These are phyloP conservation scores for Yarrowia bubula DNA, from an alignment of 805 yeast genomes.

Conservation along the genomic window DNA sequence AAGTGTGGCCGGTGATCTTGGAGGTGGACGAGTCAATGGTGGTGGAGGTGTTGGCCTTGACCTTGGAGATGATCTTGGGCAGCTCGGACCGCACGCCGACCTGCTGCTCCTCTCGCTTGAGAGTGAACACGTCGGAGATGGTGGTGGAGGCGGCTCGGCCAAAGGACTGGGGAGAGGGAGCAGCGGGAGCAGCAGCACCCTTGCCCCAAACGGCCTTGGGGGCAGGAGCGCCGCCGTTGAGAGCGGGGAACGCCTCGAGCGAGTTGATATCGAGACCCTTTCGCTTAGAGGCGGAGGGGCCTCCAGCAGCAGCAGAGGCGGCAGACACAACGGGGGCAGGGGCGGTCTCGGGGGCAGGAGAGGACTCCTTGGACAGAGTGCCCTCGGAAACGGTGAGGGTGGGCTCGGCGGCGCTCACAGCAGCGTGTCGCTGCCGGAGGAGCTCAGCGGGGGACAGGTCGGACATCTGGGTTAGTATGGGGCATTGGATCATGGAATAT, in stretches of 20 bases:
- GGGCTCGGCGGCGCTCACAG: conserved; percentile 21
- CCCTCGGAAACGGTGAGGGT: conserved; percentile 21
- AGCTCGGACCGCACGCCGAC: conserved; percentile 62
- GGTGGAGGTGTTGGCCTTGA: conserved; percentile 60
- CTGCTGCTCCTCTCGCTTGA: conserved; percentile 67
- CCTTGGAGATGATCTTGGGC: conserved; percentile 59
- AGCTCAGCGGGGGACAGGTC: conserved; percentile 28
- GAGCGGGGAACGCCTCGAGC: conserved; percentile 30
- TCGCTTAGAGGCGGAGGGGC: conserved; percentile 28
- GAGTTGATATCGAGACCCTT: conserved; percentile 27
- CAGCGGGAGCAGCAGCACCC: conserved; percentile 27
- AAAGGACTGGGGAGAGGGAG: conserved; percentile 29
- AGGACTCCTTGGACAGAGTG: conserved; percentile 25
- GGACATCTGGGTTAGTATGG: conserved; percentile 23
- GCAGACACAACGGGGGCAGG: conserved; percentile 13
- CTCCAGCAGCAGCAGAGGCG: not conserved
- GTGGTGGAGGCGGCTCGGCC: conserved; percentile 49
- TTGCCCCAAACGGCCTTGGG: conserved; percentile 30
- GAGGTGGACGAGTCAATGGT: conserved; percentile 82
- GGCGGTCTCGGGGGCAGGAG: conserved; percentile 17
- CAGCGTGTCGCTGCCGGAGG: conserved; percentile 28
- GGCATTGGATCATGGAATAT: not conserved
- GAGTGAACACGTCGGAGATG: conserved; percentile 75
- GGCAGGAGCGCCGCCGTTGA: conserved; percentile 28
- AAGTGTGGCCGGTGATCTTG: conserved; percentile 69